Base-by-base conservation (phyloP, 805 yeast species). In the Wickerhamiella spandovensis region DNA sequence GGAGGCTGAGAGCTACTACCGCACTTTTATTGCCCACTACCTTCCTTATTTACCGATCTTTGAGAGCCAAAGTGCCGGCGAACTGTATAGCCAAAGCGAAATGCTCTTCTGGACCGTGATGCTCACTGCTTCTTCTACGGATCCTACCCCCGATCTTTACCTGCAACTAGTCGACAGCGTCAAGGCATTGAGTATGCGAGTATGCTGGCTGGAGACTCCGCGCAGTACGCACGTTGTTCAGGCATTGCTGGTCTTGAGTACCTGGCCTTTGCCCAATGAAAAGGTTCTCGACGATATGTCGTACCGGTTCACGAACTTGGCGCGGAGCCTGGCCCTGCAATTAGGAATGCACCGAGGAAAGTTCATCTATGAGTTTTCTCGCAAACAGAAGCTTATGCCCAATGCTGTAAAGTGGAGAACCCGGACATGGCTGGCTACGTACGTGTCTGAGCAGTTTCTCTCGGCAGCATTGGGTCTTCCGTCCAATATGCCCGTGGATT, bases 391-490 rank as follows among this genome's bases (percentile, higher is more conserved):
- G 4, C 77, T 85, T 22, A 72, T 88, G 65, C 90, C 90, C 0
- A 87, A 89, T 65, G 90, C 95, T 5, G 96, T 86, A 58, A 81
- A 80, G 61, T 89, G 96, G 97, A 75, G 97, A 64, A 87, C 96
- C 1, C 72, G 95, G 57, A 78, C 95, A 1, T 89, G 97, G 97
- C 68, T 87, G 25, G 88, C 90, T 2, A 82, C 85, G 3, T 89
- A 84, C 64, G 83, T 88, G 61, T 74, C 86, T 44, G 96, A 88
- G 62, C 94, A 88, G 58, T 83, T 87, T 61, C 85, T 95, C 92
- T 82, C 95, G 3, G 82, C 94, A 12, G 78, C 81, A 37, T 66
- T 88, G 44, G 97, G 97, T 0, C 68, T 89, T 47, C 97, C 97
- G 1, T 89, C 95, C 1, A 79, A 87, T 3, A 75, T 85, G 57